Evolutionary conservation across 495 filamentous ascomycete species (phyloP).

Genomic region (Xylaria acuta): DNA sequence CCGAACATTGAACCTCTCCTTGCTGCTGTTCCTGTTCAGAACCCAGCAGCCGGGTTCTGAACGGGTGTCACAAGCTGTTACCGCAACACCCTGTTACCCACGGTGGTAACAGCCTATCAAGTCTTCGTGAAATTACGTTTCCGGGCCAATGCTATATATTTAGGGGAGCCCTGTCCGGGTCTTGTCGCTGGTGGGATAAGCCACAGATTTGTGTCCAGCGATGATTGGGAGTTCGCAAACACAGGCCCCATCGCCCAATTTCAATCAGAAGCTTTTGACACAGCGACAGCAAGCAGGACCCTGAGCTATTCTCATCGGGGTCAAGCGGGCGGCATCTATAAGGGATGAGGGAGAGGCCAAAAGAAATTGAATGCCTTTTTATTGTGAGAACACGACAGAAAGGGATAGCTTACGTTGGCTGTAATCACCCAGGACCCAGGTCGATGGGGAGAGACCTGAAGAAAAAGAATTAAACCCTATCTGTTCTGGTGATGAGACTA

Average conservation of each 20-base stretch:
- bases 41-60: background rate
- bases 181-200: slow-evolving; percentile 20
- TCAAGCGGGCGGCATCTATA: slow-evolving; percentile 24
- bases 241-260: slow-evolving; percentile 28
- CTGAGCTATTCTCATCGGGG: slow-evolving; percentile 26
- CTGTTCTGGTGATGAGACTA: background rate
- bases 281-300: slow-evolving; percentile 24
- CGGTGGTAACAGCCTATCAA: background rate
- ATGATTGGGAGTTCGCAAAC: slow-evolving; percentile 22
- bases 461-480: background rate
- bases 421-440: background rate
- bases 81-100: background rate
- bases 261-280: slow-evolving; percentile 17
- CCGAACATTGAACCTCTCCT: slow-evolving; percentile 1
- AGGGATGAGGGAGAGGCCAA: slow-evolving; percentile 14
- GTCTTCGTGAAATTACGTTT: slow-evolving; percentile 17
- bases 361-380: slow-evolving; percentile 11
- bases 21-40: background rate
- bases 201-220: slow-evolving; percentile 26
- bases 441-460: background rate
- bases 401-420: slow-evolving; percentile 4
- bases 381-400: slow-evolving; percentile 2
- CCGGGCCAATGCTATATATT: slow-evolving; percentile 26
- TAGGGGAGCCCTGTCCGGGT: slow-evolving; percentile 16
- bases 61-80: background rate